Evolutionary conservation across 768 basidiomycete species (phyloP).

Genomic region (Tephrocybe sp.): DNA sequence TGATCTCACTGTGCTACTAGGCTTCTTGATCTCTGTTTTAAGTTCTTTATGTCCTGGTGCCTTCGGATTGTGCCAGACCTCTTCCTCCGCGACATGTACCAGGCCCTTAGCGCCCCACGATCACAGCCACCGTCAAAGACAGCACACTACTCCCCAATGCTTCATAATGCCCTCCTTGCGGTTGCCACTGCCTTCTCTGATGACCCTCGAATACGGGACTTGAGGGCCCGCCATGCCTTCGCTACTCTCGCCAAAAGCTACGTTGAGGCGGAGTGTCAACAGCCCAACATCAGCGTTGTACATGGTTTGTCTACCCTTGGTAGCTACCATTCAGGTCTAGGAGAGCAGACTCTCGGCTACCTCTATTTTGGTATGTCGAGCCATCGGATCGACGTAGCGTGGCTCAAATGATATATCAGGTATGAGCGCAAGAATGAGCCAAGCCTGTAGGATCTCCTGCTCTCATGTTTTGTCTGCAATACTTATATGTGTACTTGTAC

Average conservation of each 20-base stretch:
- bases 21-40: slow-evolving; percentile 46
- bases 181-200: slow-evolving; percentile 44
- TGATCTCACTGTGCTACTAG: slow-evolving; percentile 20
- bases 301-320: slow-evolving; percentile 43
- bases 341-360: slow-evolving; percentile 48
- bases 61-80: slow-evolving; percentile 46
- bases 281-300: slow-evolving; percentile 44
- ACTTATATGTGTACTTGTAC: too few species aligned
- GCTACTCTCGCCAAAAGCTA: slow-evolving; percentile 43
- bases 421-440: slow-evolving; percentile 58
- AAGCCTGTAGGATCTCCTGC: slow-evolving; percentile 50
- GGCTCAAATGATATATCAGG: slow-evolving; percentile 30
- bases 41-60: slow-evolving; percentile 51
- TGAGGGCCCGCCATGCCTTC: slow-evolving; percentile 41
- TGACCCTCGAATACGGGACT: slow-evolving; percentile 40
- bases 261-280: slow-evolving; percentile 45
- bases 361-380: slow-evolving; percentile 42
- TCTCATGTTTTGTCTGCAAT: too few species aligned
- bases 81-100: slow-evolving; percentile 50
- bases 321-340: slow-evolving; percentile 46
- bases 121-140: slow-evolving; percentile 41
- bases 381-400: neutral
- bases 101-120: slow-evolving; percentile 35
- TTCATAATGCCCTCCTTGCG: slow-evolving; percentile 65
- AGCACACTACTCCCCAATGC: slow-evolving; percentile 68